Evolutionary conservation across 2,329 filamentous ascomycete species (phyloP).

Genomic region (Metarhizium robertsii): DNA sequence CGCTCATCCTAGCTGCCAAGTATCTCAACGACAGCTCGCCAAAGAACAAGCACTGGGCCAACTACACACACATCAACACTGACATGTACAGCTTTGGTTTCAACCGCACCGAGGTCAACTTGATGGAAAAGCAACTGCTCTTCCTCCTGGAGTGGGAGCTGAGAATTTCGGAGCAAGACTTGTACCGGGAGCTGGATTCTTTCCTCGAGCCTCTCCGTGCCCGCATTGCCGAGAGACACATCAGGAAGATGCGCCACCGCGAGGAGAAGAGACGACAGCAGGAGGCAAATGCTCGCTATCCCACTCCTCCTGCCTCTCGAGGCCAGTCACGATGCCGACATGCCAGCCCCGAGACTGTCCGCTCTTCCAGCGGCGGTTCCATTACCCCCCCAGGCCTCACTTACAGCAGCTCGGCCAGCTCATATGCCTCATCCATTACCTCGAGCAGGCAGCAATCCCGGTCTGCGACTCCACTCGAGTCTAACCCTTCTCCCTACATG

Average conservation of each 20-base stretch:
- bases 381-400: constrained; percentile 38
- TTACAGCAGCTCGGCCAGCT: constrained; percentile 40
- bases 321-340: constrained; percentile 32
- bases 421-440: constrained; percentile 37
- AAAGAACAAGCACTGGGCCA: constrained; percentile 99
- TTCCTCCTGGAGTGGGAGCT: constrained; percentile 94
- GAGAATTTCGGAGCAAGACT: constrained; percentile 72
- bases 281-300: constrained; percentile 29
- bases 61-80: constrained; percentile 73
- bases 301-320: constrained; percentile 37
- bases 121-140: constrained; percentile 98
- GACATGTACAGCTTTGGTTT: constrained; percentile 68
- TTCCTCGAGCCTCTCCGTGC: constrained; percentile 80
- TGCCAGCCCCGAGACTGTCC: constrained; percentile 29
- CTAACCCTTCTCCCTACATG: constrained; percentile 34
- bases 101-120: constrained; percentile 89
- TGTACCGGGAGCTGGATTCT: constrained; percentile 76
- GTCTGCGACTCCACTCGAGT: constrained; percentile 42
- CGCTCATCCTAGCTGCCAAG: constrained; percentile 83
- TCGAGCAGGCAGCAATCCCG: constrained; percentile 39
- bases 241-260: constrained; percentile 39
- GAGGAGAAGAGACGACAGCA: constrained; percentile 34
- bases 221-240: constrained; percentile 41
- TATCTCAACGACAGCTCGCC: constrained; percentile 97
- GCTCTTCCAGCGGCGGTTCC: constrained; percentile 27